Conservation (phyloP, 2,329 filamentous ascomycete species). For the Nectriaceae sp. region DNA sequence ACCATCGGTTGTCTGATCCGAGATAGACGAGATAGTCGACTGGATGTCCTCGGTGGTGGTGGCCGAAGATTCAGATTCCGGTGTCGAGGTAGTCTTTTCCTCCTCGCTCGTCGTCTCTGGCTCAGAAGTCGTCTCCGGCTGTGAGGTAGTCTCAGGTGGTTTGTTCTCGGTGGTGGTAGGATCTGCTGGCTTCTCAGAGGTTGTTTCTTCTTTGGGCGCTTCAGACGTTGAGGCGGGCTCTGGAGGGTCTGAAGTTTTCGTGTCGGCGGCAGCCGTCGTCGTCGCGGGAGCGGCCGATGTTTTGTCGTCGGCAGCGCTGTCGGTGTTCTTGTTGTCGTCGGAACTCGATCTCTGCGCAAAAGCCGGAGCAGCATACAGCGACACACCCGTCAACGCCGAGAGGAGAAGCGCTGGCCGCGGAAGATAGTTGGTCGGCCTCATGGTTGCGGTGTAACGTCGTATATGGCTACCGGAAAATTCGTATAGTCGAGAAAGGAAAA, state of each 20-base stretch:
- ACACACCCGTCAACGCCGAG: slow-evolving; percentile 27
- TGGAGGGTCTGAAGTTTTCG: neutral
- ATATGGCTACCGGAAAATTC: slow-evolving; percentile 1
- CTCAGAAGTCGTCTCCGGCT: slow-evolving; percentile 1
- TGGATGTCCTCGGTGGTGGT: slow-evolving; percentile 15
- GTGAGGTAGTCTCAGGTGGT: slow-evolving; percentile 1
- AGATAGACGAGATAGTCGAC: slow-evolving; percentile 16
- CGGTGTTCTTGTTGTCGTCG: slow-evolving; percentile 20
- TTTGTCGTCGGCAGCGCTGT: slow-evolving; percentile 11
- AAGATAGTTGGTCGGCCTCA: slow-evolving; percentile 31
- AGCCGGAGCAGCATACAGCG: slow-evolving; percentile 32
- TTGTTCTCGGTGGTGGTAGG: slow-evolving; percentile 3
- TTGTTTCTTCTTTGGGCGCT: slow-evolving; percentile 10
- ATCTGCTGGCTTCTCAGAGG: neutral
- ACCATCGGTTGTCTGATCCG: slow-evolving; percentile 19
- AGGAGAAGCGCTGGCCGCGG: slow-evolving; percentile 29
- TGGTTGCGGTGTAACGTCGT: slow-evolving; percentile 12
- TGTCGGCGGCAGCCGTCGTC: slow-evolving; percentile 7
- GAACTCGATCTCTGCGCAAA: slow-evolving; percentile 31
- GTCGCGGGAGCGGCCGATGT: slow-evolving; percentile 5
- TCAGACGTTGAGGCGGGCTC: slow-evolving; percentile 3
- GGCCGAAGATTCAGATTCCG: slow-evolving; percentile 5
- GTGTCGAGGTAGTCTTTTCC: slow-evolving; percentile 10
- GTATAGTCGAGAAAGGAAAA: neutral
- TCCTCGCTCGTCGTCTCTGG: slow-evolving; percentile 8